Evolutionary conservation across 345 rosid species (phyloP), one percentile per base, ranked within the genome.

Genomic region (Pistacia integerrima): DNA sequence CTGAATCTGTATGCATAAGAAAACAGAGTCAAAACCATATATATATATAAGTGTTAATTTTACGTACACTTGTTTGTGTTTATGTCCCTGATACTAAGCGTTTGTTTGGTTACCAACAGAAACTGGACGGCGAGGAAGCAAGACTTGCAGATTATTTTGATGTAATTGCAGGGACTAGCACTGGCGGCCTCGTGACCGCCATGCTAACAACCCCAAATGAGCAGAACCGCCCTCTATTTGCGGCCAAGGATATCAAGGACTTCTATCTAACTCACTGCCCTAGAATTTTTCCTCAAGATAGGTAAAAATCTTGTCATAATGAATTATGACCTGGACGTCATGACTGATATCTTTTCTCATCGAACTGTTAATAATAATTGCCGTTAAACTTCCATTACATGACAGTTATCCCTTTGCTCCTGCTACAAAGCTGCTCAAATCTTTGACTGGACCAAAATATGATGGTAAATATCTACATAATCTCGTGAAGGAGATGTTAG

Each of bases 91-190:
- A 16, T 54, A 54, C n/a, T 54, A 79, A 91, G 11, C 80, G 88
- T 73, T 91, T 90, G 65, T 91, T 88, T 89, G 97, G 88, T 56
- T 46, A 20, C 16, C 63, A 17, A 67, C 80, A 93, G 96, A 87
- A 91, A 73, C 68, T 92, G 67, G 97, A 92, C 25, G 97, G 94
- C 8, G 83, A 87, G 69, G 77, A 87, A 16, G 93, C 92, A 10
- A 87, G 92, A 63, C 64, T 92, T 10, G 92, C 93, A n/a, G 97
- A 92, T 55, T 90, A 92, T 76, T 92, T 92, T 52, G 94, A 92
- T 58, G 87, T 90, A 46, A 82, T 92, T 4, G 75, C 90, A 0
- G 94, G 94, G 49, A 92, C 94, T 0, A 90, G 97, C 85, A 90
- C 93, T 16, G 93, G 97, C 0, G 94, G 97, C 36, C 89, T 92